Conservation (phyloP, 768 basidiomycete genomes). For the Trametes cingulata region DNA sequence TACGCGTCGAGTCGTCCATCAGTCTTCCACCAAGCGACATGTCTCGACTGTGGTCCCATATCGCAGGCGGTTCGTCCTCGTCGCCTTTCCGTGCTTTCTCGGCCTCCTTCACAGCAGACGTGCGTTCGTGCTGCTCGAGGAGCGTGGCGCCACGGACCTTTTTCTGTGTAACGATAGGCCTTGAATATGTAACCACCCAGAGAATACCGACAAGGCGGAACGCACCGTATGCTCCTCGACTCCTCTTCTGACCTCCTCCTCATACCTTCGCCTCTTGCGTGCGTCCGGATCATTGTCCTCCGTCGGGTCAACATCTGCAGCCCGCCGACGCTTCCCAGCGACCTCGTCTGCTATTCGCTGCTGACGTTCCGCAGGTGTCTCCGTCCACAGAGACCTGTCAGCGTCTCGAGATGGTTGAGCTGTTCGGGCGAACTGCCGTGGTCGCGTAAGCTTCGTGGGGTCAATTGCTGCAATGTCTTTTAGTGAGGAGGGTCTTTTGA, state of each 20-base stretch:
- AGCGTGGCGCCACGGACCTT: constrained; percentile 30
- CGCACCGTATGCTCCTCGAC: constrained; percentile 82
- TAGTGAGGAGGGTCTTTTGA: neutral
- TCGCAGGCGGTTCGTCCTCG: constrained; percentile 57
- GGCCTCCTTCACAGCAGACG: constrained; percentile 37
- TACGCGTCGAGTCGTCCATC: constrained; percentile 85
- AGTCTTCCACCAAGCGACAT: constrained; percentile 86
- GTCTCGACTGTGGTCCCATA: constrained; percentile 93
- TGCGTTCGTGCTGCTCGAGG: constrained; percentile 46
- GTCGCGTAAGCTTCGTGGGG: constrained; percentile 73
- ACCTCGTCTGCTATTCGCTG: constrained; percentile 94
- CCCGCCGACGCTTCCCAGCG: constrained; percentile 83
- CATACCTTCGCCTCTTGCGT: constrained; percentile 59
- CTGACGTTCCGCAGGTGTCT: constrained; percentile 91
- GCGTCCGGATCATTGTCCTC: constrained; percentile 46
- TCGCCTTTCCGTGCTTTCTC: constrained; percentile 40
- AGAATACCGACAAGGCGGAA: constrained; percentile 17
- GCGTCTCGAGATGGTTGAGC: constrained; percentile 38
- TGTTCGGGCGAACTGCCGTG: constrained; percentile 76
- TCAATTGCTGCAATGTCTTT: constrained; percentile 64
- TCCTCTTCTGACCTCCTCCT: constrained; percentile 66
- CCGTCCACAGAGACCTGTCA: constrained; percentile 88
- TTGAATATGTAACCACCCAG: neutral
- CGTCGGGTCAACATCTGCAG: constrained; percentile 49
- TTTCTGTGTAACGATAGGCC: constrained; percentile 16